Conservation (phyloP, 768 basidiomycete species). For the Infundibulicybe gibba region DNA sequence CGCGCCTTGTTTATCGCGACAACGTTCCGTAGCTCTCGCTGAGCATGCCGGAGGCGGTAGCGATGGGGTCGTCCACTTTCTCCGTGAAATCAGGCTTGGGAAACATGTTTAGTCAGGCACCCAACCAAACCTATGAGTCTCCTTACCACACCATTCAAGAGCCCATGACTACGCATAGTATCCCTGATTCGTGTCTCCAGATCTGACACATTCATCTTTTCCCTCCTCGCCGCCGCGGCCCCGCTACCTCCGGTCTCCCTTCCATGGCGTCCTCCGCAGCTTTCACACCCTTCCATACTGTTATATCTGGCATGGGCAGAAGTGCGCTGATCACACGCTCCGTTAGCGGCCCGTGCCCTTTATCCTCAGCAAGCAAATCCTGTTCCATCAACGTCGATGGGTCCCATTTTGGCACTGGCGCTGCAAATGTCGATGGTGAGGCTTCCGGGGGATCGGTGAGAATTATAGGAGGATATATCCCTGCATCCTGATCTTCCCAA, state of each 20-base stretch:
- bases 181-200: constrained; percentile 73
- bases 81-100: constrained; percentile 69
- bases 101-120: neutral
- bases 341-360: constrained; percentile 83
- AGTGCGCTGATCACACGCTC: constrained; percentile 79
- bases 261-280: constrained; percentile 85
- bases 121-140: neutral
- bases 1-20: constrained; percentile 82
- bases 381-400: constrained; percentile 75
- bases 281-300: constrained; percentile 73
- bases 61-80: constrained; percentile 92
- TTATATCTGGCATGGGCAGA: constrained; percentile 62
- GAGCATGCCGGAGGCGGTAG: constrained; percentile 88
- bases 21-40: constrained; percentile 74
- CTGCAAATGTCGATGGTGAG: constrained; percentile 33
- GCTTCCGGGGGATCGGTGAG: constrained; percentile 27
- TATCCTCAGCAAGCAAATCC: constrained; percentile 68
- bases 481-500: constrained; percentile 91
- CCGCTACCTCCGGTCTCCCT: constrained; percentile 74
- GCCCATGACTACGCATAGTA: constrained; percentile 73
- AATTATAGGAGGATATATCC: constrained; percentile 23
- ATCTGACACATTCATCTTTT: constrained; percentile 76
- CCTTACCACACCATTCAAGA: constrained; percentile 69
- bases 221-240: constrained; percentile 69
- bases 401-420: constrained; percentile 74